phyloP scores from a whole-genome alignment of 108 stramenopile species.

The Cyclotella distinguenda region DNA sequence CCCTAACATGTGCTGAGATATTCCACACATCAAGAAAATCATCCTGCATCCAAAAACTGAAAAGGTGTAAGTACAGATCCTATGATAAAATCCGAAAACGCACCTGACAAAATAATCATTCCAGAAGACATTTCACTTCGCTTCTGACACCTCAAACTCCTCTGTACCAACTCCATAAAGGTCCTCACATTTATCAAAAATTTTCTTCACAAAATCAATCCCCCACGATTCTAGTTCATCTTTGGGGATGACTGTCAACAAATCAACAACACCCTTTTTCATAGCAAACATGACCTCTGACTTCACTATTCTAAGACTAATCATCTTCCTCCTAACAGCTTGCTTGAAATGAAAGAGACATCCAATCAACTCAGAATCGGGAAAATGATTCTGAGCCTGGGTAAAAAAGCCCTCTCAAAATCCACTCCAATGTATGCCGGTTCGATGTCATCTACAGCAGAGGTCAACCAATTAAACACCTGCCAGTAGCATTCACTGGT shows the following conservation, averaged over 20 bases:
- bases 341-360: conserved; percentile 11
- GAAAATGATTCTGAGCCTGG: not conserved
- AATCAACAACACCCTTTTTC: not conserved
- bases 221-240: not conserved
- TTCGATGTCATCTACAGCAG: not conserved
- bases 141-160: not conserved
- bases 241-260: not conserved
- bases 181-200: not conserved
- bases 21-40: not conserved
- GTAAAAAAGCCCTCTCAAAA: not conserved
- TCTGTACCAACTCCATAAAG: not conserved
- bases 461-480: conserved; percentile 1
- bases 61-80: not conserved
- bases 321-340: not conserved
- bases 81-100: not conserved
- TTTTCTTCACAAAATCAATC: not conserved
- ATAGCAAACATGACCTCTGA: not conserved
- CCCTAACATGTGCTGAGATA: too few relatives aligned
- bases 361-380: not conserved
- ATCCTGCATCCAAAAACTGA: not conserved
- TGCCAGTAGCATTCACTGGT: not conserved
- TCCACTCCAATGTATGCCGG: not conserved
- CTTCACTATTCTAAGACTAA: not conserved
- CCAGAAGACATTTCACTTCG: too few relatives aligned
- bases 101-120: not conserved